Evolutionary conservation across 2,329 filamentous ascomycete genomes (phyloP).

Genomic region (Alternaria brassicae): DNA sequence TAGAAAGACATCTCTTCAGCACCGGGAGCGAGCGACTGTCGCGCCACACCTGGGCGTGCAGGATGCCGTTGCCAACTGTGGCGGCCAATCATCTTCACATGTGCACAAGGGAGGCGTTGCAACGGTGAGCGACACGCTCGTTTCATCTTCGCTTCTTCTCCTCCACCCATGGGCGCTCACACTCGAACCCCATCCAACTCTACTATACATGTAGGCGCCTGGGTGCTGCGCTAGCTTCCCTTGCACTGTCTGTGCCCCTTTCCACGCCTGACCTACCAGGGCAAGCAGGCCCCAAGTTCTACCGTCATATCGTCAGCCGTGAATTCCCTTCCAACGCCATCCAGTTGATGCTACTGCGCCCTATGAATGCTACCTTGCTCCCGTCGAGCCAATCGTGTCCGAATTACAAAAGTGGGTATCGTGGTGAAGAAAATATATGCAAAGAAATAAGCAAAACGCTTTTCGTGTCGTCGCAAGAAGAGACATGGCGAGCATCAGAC

Average conservation of each 20-base stretch:
- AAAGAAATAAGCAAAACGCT: conserved; percentile 45
- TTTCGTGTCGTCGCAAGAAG: conserved; percentile 19
- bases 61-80: conserved; percentile 2
- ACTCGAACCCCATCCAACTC: conserved; percentile 28
- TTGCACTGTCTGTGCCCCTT: conserved; percentile 22
- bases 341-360: conserved; percentile 33
- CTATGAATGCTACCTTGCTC: conserved; percentile 33
- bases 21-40: conserved; percentile 10
- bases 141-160: conserved; percentile 33
- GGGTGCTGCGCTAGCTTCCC: conserved; percentile 48
- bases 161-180: conserved; percentile 22
- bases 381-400: conserved; percentile 33
- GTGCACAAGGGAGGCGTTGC: conserved; percentile 22
- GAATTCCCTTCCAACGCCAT: conserved; percentile 35
- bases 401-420: conserved; percentile 53
- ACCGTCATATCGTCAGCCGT: conserved; percentile 38
- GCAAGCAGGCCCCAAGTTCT: conserved; percentile 6
- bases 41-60: conserved; percentile 8
- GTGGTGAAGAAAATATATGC: conserved; percentile 45
- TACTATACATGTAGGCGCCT: conserved; percentile 41
- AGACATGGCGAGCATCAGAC: conserved; percentile 15
- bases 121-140: conserved; percentile 35
- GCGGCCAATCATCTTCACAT: conserved; percentile 29
- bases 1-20: conserved; percentile 22
- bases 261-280: conserved; percentile 25